Evolutionary conservation across 1,139 yeast species (phyloP).

Genomic region (Sugiyamaella pinicola): DNA sequence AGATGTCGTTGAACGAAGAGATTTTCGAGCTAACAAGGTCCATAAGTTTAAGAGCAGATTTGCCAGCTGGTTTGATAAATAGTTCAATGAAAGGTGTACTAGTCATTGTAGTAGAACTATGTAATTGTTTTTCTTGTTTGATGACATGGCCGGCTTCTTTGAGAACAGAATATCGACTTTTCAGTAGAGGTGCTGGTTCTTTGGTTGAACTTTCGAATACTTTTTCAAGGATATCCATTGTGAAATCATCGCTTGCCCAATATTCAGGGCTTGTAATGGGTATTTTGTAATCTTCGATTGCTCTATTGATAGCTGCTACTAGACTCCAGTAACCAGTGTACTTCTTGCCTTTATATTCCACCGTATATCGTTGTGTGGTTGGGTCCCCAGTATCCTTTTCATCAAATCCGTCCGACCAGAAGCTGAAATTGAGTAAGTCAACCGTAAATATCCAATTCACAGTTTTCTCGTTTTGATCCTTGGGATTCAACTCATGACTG

Average conservation of each 20-base stretch:
- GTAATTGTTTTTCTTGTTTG: constrained; percentile 19
- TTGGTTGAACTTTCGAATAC: constrained; percentile 41
- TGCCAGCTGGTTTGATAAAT: constrained; percentile 34
- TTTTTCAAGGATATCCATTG: constrained; percentile 31
- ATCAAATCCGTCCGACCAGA: constrained; percentile 46
- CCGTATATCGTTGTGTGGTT: constrained; percentile 40
- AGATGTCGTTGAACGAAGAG: constrained; percentile 42
- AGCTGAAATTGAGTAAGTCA: constrained; percentile 48
- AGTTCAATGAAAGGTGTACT: constrained; percentile 32
- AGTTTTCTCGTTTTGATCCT: constrained; percentile 25
- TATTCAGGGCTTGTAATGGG: constrained; percentile 44
- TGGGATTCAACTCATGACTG: constrained; percentile 43
- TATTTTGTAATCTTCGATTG: constrained; percentile 42
- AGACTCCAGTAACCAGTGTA: constrained; percentile 52
- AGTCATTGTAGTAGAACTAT: constrained; percentile 9
- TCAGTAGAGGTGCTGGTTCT: constrained; percentile 43
- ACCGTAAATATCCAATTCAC: constrained; percentile 48
- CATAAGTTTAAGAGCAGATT: constrained; percentile 42
- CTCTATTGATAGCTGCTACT: constrained; percentile 47
- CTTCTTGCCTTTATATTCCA: constrained; percentile 38
- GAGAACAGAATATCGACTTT: constrained; percentile 41
- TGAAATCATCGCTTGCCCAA: constrained; percentile 41
- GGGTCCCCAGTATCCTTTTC: constrained; percentile 40
- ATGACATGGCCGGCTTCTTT: constrained; percentile 44
- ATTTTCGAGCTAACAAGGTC: constrained; percentile 37